Base-by-base conservation (phyloP, 1,284 basidiomycete genomes). In the Naganishia sp. region DNA sequence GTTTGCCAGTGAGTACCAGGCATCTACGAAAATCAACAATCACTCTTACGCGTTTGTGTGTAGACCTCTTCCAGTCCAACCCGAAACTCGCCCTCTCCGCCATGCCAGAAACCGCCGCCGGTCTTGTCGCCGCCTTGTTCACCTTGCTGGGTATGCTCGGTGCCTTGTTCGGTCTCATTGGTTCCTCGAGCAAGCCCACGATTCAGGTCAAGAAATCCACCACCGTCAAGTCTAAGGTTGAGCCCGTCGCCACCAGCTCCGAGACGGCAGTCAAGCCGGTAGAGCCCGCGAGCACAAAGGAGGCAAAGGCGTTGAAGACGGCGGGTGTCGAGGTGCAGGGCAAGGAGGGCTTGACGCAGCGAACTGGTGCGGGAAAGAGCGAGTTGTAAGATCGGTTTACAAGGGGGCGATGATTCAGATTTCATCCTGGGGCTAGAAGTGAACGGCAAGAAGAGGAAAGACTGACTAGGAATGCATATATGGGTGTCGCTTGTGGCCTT, bases 111-210 rank as follows among this genome's bases (percentile, higher is more conserved):
- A 90, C 90, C 66, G 92, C 88, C 73, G 89, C 84, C 63, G 89
- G 86, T 70, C 83, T 95, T 69, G 83, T 83, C 69, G 87, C 87
- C 68, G 86, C 84, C 57, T 73, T 90, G 63, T 83, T 94, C 73
- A 90, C 89, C 52, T 77, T 94, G 73, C 85, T 96, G 75, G 89
- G 88, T 67, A 87, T 94, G 86, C 79, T 96, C 72, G 89, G 87
- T 70, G 85, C 86, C 61, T 81, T 93, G 73, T 85, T 91, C 69
- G 88, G 91, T 66, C 81, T 94, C 74, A 84, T 92, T 77, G 88
- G 90, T 72, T 75, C 74, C 10, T 46, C 69, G 64, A 45, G 60
- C 36, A 69, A 76, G 72, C 73, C 78, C 23, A 74, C 75, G 45
- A 75, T 74, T 52, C 69, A 74, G 66, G 73, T 77, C 72, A 77